Evolutionary conservation across 163 green algal species (phyloP).

Genomic region (Scenedesmus sp.): DNA sequence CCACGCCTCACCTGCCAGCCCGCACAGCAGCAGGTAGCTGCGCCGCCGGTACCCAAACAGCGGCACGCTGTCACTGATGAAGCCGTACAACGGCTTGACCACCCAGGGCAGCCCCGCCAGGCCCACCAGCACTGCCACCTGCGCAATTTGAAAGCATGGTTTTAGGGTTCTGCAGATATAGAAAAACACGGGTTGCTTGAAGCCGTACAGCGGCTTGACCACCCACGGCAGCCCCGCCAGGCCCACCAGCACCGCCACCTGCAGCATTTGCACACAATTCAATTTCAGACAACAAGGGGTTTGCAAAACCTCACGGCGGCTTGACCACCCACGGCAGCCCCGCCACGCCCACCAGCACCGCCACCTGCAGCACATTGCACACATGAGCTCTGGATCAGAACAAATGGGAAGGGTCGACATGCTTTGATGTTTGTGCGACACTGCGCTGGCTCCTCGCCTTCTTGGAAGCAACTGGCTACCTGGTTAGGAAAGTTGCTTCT

Average conservation of each 20-base stretch:
- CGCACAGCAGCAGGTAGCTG: conserved; percentile 88
- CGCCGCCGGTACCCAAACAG: conserved; percentile 93
- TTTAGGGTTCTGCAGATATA: background rate
- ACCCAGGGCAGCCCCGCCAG: conserved; percentile 83
- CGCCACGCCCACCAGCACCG: conserved; percentile 72
- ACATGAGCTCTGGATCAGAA: too few relatives aligned
- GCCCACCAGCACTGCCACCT: conserved; percentile 78
- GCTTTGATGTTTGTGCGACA: too few relatives aligned
- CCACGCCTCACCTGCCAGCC: conserved; percentile 67
- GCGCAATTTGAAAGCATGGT: background rate
- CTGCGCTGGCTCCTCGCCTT: too few relatives aligned
- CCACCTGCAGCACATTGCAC: conserved; percentile 61
- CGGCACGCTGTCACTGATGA: conserved; percentile 91
- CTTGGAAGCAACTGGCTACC: too few relatives aligned
- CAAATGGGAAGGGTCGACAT: too few relatives aligned
- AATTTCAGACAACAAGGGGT: background rate
- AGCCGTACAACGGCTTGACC: conserved; percentile 96
- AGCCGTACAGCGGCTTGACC: conserved; percentile 95
- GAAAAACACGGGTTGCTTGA: conserved; percentile 55
- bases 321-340: conserved; percentile 77
- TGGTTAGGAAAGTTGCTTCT: too few relatives aligned
- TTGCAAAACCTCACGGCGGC: background rate
- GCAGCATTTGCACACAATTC: background rate
- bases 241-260: conserved; percentile 79
- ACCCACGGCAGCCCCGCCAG: conserved; percentile 81